phyloP scores from a whole-genome alignment of 306 rosid species.

The Urtica urens region DNA sequence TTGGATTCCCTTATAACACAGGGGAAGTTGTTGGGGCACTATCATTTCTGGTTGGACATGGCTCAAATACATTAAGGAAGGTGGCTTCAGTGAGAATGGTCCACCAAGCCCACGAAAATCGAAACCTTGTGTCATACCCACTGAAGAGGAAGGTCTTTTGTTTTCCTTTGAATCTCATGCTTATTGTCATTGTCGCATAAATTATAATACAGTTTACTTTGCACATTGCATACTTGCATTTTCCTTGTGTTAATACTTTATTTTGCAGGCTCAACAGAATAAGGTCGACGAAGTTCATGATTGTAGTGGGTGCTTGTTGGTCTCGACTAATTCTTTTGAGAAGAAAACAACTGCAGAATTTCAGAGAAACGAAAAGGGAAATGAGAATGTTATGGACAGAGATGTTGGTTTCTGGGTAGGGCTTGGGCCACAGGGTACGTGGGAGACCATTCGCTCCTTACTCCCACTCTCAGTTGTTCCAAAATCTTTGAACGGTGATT shows the following conservation, averaged over 20 bases:
- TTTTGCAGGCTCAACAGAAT: slow-evolving; percentile 39
- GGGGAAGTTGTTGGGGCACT: slow-evolving; percentile 92
- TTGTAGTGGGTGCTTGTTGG: slow-evolving; percentile 40
- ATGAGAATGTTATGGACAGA: slow-evolving; percentile 34
- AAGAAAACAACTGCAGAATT: slow-evolving; percentile 52
- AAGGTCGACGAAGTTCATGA: slow-evolving; percentile 36
- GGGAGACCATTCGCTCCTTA: slow-evolving; percentile 78
- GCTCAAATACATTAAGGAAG: slow-evolving; percentile 54
- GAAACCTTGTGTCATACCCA: slow-evolving; percentile 41
- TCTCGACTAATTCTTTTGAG: slow-evolving; percentile 78
- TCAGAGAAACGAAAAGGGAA: slow-evolving; percentile 43
- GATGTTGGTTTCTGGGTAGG: slow-evolving; percentile 85
- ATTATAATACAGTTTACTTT: slow-evolving; percentile 6
- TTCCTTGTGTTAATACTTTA: slow-evolving; percentile 7
- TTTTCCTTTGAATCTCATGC: background rate
- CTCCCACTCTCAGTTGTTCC: slow-evolving; percentile 83
- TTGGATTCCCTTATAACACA: slow-evolving; percentile 19
- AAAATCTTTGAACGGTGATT: slow-evolving; percentile 48
- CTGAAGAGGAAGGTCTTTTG: slow-evolving; percentile 45
- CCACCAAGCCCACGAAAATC: slow-evolving; percentile 43
- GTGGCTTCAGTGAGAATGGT: slow-evolving; percentile 65
- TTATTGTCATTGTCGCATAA: background rate
- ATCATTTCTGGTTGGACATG: slow-evolving; percentile 76
- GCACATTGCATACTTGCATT: slow-evolving; percentile 6
- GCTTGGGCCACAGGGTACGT: slow-evolving; percentile 41